Conservation (phyloP, 2,329 filamentous ascomycete genomes). For the Periconia sp. region DNA sequence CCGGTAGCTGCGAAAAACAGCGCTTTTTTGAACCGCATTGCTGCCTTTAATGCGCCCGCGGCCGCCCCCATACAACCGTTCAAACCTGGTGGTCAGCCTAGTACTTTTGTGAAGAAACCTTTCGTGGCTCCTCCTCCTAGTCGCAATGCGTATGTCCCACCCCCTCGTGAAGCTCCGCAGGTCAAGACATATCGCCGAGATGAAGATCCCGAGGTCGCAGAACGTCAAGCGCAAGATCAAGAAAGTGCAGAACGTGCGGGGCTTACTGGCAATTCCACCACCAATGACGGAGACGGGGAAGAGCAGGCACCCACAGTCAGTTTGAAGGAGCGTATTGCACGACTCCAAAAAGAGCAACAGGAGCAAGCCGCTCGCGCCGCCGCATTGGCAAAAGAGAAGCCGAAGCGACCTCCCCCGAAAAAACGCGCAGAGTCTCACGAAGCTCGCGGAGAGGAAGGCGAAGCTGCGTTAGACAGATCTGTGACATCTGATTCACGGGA, state of each 20-base stretch:
- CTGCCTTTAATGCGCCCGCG: slow-evolving; percentile 90
- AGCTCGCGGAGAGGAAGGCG: slow-evolving; percentile 30
- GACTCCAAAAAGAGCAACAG: slow-evolving; percentile 89
- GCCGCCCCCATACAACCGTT: slow-evolving; percentile 87
- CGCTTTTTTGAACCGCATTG: slow-evolving; percentile 93
- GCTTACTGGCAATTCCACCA: slow-evolving; percentile 47
- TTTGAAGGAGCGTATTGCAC: slow-evolving; percentile 90
- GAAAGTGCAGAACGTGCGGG: slow-evolving; percentile 71
- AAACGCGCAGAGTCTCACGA: slow-evolving; percentile 60
- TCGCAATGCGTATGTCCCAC: slow-evolving; percentile 85
- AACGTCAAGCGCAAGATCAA: slow-evolving; percentile 65
- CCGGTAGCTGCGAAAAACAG: slow-evolving; percentile 75
- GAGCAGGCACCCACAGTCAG: slow-evolving; percentile 90
- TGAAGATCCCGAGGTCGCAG: slow-evolving; percentile 71
- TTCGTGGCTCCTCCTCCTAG: slow-evolving; percentile 95
- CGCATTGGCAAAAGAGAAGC: slow-evolving; percentile 77
- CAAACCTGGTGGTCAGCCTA: slow-evolving; percentile 68
- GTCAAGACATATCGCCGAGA: slow-evolving; percentile 82
- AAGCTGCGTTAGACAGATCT: slow-evolving; percentile 41
- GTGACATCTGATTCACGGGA: slow-evolving; percentile 35
- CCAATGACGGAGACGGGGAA: slow-evolving; percentile 60
- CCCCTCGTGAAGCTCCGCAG: slow-evolving; percentile 68
- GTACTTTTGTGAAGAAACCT: slow-evolving; percentile 89
- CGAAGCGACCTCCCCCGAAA: slow-evolving; percentile 66
- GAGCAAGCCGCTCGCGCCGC: slow-evolving; percentile 84